Evolutionary conservation across 371 early-diverging fungal genomes (phyloP), one percentile per base, ranked within the genome.

Genomic region (Ecytonucleospora hepatopenaei): DNA sequence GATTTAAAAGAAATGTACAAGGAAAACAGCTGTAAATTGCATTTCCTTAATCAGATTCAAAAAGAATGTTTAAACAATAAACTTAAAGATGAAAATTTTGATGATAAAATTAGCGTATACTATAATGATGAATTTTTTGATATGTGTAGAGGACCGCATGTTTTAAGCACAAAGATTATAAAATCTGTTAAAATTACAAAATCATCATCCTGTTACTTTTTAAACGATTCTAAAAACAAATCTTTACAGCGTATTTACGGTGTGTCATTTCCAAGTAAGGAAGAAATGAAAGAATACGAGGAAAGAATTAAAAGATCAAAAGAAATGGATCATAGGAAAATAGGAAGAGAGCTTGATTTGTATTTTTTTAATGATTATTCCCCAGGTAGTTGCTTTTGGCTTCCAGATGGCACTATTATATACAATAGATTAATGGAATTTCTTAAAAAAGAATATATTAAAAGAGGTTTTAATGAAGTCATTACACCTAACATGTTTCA

Each of bases 231-330:
- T 58, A 88, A 87, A 71, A 92, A 94, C 76, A 91, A 91, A 67
- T 89, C 91, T 27, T 84, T 98, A 31, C 95, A 96, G 81, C 89
- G 99, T 77, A 82, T 97, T 58, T 96, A 96, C 75, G 99, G 94
- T 66, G 87, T 97, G 60, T 91, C 95, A 26, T 98, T 97, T 88
- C 99, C 99, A 21, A 88, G 88, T 70, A 86, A 84, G 80, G 90
- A 90, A 83, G 85, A 87, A 76, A 84, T 96, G 87, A 86, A 88
- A 58, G 89, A 91, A 81, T 88, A 92, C 81, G 86, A 90, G 72
- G 84, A 87, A 72, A 88, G 89, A 77, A 80, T 92, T 69, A 91
- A 90, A 76, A 91, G 91, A 80, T 97, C 97, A 46, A 86, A 88
- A 51, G 88, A 90, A 83, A 86, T 92, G 68, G 96, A 98, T 76